A percentile compares a stretch with the other conserved stretches of the same genome.
phyloP scores from a whole-genome alignment of 495 filamentous ascomycete species.

The Penicillium nucicola region DNA sequence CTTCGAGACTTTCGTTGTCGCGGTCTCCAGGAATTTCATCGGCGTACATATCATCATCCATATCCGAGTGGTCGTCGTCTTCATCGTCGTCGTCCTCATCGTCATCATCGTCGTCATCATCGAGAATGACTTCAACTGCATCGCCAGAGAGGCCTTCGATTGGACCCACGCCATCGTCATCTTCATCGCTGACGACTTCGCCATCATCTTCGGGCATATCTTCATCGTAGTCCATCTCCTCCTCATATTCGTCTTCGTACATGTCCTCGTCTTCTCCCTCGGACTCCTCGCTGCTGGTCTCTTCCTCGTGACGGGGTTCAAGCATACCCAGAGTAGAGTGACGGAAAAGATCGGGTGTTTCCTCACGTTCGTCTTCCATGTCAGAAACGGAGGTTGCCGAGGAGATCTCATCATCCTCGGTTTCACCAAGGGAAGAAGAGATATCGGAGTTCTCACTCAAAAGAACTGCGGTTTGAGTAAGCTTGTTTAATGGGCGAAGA shows the following conservation, averaged over 20 bases:
- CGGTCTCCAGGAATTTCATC: conserved; percentile 60
- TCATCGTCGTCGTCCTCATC: conserved; percentile 66
- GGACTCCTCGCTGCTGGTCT: conserved; percentile 61
- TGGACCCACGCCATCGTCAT: conserved; percentile 78
- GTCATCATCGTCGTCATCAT: conserved; percentile 63
- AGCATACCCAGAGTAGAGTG: conserved; percentile 96
- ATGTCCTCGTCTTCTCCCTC: conserved; percentile 79
- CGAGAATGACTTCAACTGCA: conserved; percentile 79
- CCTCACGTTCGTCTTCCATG: conserved; percentile 82
- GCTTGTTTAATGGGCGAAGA: conserved; percentile 76
- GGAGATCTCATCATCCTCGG: conserved; percentile 82
- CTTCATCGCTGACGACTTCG: conserved; percentile 84
- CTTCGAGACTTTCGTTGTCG: conserved; percentile 59
- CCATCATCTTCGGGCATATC: conserved; percentile 74
- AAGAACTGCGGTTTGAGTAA: conserved; percentile 82
- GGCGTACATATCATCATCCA: conserved; percentile 50
- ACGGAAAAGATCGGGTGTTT: conserved; percentile 94
- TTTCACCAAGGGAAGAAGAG: conserved; percentile 60
- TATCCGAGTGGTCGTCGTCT: conserved; percentile 57
- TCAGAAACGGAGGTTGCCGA: conserved; percentile 89
- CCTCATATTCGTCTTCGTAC: conserved; percentile 79
- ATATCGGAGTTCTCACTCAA: conserved; percentile 78
- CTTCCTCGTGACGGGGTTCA: conserved; percentile 77
- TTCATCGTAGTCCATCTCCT: conserved; percentile 89
- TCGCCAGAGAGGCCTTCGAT: conserved; percentile 86